Conservation (phyloP, 192 early-diverging fungal species). For the Funneliformis mosseae region DNA sequence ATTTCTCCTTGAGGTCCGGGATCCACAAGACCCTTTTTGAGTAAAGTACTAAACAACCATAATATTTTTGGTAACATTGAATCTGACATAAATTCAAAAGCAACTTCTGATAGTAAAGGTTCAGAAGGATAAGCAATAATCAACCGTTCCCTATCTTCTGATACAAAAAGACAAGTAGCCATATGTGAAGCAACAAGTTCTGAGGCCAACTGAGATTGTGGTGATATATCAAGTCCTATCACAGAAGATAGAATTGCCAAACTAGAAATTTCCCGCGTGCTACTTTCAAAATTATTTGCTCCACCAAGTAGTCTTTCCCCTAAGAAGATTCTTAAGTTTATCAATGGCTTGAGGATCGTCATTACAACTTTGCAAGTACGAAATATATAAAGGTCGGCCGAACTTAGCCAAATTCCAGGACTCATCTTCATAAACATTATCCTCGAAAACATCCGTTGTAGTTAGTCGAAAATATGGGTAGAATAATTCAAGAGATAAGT, state of each 20-base stretch:
- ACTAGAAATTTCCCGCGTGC: too few species aligned
- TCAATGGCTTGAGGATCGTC: neutral
- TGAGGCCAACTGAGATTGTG: neutral
- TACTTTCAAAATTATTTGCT: neutral
- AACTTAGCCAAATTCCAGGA: neutral
- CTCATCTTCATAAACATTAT: too few species aligned
- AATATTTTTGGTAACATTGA: neutral
- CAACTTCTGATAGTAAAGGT: neutral
- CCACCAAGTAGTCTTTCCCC: neutral
- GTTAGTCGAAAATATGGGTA: too few species aligned
- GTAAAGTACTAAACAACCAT: neutral
- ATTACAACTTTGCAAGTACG: neutral
- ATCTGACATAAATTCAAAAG: neutral
- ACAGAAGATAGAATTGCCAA: too few species aligned
- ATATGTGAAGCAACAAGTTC: too few species aligned
- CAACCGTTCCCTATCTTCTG: too few species aligned
- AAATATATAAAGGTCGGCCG: neutral
- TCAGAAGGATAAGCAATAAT: too few species aligned
- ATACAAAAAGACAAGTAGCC: too few species aligned
- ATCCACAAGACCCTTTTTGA: neutral
- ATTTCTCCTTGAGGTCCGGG: neutral
- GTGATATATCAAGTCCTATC: too few species aligned
- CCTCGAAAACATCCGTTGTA: too few species aligned
- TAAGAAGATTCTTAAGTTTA: neutral
- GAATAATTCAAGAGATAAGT: neutral